Evolutionary conservation across 495 filamentous ascomycete genomes (phyloP).

Genomic region (Aspergillus mulundensis): DNA sequence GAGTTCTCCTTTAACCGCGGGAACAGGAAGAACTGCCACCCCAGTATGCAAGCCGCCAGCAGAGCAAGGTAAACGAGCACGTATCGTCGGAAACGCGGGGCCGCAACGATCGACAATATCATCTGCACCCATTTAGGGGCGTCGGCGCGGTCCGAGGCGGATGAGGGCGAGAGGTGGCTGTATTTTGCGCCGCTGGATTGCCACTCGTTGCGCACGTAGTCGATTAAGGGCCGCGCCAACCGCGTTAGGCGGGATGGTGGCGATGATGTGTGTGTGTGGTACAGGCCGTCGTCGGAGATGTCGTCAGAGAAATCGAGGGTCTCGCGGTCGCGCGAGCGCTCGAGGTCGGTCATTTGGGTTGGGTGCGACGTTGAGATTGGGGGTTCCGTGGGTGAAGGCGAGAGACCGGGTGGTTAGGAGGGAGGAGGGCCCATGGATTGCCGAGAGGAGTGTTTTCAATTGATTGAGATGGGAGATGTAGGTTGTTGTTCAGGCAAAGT

Average conservation of each 20-base stretch:
- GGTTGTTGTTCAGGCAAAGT: not conserved
- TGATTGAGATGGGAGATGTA: not conserved
- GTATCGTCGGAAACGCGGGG: conserved; percentile 47
- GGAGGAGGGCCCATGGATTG: no score
- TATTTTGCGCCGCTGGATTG: conserved; percentile 24
- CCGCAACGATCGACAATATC: conserved; percentile 31
- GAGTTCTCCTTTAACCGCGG: conserved; percentile 38
- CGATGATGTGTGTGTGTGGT: conserved; percentile 2
- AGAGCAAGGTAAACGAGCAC: conserved; percentile 40
- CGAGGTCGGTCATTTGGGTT: not conserved
- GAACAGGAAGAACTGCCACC: conserved; percentile 40
- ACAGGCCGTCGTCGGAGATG: conserved; percentile 15
- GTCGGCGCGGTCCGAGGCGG: conserved; percentile 17
- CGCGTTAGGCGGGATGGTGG: conserved; percentile 15
- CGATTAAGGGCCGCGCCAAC: conserved; percentile 37
- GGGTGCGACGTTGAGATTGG: not conserved
- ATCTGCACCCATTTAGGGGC: conserved; percentile 28
- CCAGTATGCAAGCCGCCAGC: conserved; percentile 30
- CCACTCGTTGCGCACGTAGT: conserved; percentile 47
- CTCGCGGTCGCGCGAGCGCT: conserved; percentile 9
- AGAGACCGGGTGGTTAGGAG: no score
- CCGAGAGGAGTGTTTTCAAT: not conserved
- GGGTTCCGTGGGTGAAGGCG: not conserved
- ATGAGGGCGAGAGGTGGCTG: conserved; percentile 17
- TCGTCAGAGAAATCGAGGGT: conserved; percentile 23